These are phyloP conservation scores for Aspergillus intermedius DNA, from an alignment of 2,329 filamentous ascomycete species.

Conservation along the genomic window DNA sequence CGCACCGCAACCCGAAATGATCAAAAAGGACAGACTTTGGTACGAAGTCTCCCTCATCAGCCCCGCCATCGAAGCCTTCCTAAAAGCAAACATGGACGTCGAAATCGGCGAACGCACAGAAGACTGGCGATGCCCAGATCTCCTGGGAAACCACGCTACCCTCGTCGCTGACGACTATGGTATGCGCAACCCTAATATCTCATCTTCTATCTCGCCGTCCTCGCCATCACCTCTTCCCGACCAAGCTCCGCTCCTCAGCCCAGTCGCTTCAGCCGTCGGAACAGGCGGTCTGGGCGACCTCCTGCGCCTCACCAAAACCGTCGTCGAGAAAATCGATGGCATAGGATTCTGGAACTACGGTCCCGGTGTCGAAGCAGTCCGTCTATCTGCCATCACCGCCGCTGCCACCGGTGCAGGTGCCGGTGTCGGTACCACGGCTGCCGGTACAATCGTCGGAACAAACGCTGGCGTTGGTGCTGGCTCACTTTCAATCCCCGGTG, in stretches of 20 bases:
- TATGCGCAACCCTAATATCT: background rate
- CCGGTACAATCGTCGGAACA: too few species aligned
- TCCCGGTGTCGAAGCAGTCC: background rate
- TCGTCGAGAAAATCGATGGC: conserved; percentile 33
- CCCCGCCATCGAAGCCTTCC: conserved; percentile 27
- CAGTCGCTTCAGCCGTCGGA: conserved; percentile 22
- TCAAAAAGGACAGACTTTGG: conserved; percentile 28
- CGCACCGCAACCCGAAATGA: conserved; percentile 20
- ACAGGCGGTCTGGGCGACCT: conserved; percentile 20
- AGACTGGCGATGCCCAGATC: conserved; percentile 23
- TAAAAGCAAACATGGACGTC: conserved; percentile 27
- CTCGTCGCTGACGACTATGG: conserved; percentile 6
- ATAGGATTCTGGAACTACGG: conserved; percentile 27
- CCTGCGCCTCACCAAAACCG: conserved; percentile 22
- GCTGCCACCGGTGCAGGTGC: background rate
- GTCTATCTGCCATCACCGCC: background rate
- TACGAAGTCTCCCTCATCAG: conserved; percentile 15
- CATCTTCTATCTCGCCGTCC: background rate
- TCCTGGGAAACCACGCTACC: conserved; percentile 22
- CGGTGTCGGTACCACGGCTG: background rate
- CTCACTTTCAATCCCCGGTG: too few species aligned
- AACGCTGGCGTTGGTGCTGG: too few species aligned
- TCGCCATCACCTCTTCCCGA: background rate
- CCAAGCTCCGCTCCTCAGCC: background rate
- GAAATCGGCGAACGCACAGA: conserved; percentile 29